phyloP scores from a whole-genome alignment of 805 yeast species.

The Metschnikowia lochheadii region DNA sequence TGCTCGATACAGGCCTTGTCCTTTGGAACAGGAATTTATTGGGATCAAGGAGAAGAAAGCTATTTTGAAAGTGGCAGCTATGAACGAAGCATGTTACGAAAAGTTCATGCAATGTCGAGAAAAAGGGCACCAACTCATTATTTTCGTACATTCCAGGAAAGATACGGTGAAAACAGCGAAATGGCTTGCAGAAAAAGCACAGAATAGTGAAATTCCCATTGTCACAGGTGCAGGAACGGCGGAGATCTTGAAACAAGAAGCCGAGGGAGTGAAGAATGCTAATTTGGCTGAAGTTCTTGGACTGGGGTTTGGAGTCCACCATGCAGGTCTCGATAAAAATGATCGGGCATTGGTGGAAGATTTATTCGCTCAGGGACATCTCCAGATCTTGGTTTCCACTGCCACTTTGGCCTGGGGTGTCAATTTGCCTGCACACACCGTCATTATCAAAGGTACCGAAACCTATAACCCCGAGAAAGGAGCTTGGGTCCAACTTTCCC shows the following conservation, averaged over 20 bases:
- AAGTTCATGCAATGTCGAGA: constrained; percentile 54
- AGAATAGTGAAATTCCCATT: constrained; percentile 35
- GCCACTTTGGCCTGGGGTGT: constrained; percentile 90
- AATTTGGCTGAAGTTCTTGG: constrained; percentile 58
- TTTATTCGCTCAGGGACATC: constrained; percentile 79
- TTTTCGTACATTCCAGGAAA: constrained; percentile 91
- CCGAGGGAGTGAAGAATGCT: constrained; percentile 50
- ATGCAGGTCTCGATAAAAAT: constrained; percentile 74
- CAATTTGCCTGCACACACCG: constrained; percentile 75
- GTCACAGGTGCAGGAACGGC: constrained; percentile 51
- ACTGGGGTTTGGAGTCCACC: constrained; percentile 83
- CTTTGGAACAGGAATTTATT: constrained; percentile 80
- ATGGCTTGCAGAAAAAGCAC: constrained; percentile 59
- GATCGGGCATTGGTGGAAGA: constrained; percentile 82
- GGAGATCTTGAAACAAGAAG: constrained; percentile 62
- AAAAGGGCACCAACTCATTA: constrained; percentile 72
- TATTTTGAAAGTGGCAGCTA: constrained; percentile 69
- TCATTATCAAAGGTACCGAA: constrained; percentile 88
- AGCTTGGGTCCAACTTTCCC: constrained; percentile 84
- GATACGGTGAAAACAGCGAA: constrained; percentile 85
- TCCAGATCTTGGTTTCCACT: constrained; percentile 76
- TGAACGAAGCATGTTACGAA: constrained; percentile 89
- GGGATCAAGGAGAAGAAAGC: constrained; percentile 85
- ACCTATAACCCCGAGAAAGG: constrained; percentile 90
- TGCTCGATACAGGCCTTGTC: constrained; percentile 84